phyloP scores from a whole-genome alignment of 2,329 filamentous ascomycete species.

The Pseudogymnoascus sp. region DNA sequence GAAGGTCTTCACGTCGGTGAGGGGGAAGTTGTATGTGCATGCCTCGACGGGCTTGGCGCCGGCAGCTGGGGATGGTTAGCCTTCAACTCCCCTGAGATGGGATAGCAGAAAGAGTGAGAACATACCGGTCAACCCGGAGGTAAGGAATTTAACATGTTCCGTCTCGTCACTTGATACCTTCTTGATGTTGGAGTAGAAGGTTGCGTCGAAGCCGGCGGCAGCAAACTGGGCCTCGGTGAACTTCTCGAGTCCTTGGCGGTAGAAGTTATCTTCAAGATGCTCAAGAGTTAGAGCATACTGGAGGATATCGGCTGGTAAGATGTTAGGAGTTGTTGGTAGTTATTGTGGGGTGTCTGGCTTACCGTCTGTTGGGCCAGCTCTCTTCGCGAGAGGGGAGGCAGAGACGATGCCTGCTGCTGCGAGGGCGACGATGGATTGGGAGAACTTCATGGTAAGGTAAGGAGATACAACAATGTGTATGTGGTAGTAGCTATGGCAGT shows the following conservation, averaged over 20 bases:
- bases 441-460: constrained; percentile 20
- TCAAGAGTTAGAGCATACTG: constrained; percentile 45
- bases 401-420: constrained; percentile 15
- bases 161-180: constrained; percentile 48
- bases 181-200: constrained; percentile 51
- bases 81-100: no score
- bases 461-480: not conserved
- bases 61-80: constrained; percentile 25
- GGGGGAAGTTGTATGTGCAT: constrained; percentile 50
- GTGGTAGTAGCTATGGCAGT: not conserved
- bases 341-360: not conserved
- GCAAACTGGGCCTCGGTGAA: constrained; percentile 47
- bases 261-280: constrained; percentile 55
- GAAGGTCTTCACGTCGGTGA: constrained; percentile 41
- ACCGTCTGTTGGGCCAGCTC: constrained; percentile 16
- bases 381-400: constrained; percentile 18
- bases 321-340: not conserved
- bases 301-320: constrained; percentile 30
- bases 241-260: constrained; percentile 49
- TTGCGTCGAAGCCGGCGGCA: constrained; percentile 41
- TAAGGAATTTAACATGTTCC: constrained; percentile 50
- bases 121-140: constrained; percentile 31
- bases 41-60: constrained; percentile 43
- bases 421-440: constrained; percentile 16
- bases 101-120: not conserved